Evolutionary conservation across 208 protist species (phyloP).

Genomic region (Leishmania tarentolae): DNA sequence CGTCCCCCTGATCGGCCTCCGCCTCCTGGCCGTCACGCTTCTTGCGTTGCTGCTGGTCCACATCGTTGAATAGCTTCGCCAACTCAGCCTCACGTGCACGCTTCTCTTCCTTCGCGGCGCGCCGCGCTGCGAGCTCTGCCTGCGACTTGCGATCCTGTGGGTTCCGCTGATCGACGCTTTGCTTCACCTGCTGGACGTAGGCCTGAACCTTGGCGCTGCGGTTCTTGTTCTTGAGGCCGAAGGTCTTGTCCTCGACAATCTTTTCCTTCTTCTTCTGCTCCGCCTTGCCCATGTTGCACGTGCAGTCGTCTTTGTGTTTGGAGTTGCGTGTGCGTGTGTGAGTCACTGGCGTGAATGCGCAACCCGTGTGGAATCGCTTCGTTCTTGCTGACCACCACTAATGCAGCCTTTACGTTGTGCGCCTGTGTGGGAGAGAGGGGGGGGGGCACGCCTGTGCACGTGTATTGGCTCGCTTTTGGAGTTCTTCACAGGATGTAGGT

Average conservation of each 20-base stretch:
- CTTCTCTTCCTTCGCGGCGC: constrained; percentile 77
- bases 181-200: constrained; percentile 72
- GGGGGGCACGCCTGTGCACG: background rate
- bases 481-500: background rate
- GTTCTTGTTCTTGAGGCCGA: constrained; percentile 95
- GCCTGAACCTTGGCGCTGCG: constrained; percentile 90
- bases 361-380: too few relatives aligned
- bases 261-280: constrained; percentile 90
- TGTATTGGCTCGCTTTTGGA: background rate
- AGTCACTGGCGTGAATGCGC: background rate
- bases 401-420: background rate
- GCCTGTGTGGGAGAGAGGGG: background rate
- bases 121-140: constrained; percentile 68
- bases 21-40: constrained; percentile 27
- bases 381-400: background rate
- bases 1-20: constrained; percentile 29
- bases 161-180: constrained; percentile 66
- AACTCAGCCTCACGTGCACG: constrained; percentile 82
- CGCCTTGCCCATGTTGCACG: constrained; percentile 49
- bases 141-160: constrained; percentile 71
- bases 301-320: background rate
- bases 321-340: background rate
- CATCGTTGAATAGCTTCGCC: constrained; percentile 77
- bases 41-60: constrained; percentile 45
- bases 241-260: constrained; percentile 92